Percentiles rank a stretch among this genome's conserved stretches.
Conservation (phyloP, 148 eudicot genomes). For the Dysphania ambrosioides region DNA sequence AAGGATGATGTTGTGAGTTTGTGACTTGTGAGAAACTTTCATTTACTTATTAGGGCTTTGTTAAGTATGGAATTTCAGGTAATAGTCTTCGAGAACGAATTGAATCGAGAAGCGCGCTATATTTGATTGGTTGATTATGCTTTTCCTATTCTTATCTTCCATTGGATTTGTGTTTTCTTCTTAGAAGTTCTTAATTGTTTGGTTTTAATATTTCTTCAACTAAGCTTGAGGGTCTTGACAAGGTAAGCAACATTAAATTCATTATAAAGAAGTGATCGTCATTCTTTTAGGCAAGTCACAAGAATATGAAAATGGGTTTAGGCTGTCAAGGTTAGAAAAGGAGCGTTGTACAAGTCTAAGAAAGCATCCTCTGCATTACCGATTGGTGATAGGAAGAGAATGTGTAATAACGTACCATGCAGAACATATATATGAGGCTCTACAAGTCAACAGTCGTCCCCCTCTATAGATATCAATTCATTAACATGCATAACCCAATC, state of each 20-base stretch:
- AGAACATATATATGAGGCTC: background rate
- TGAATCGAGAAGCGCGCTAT: too few relatives aligned
- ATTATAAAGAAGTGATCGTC: too few relatives aligned
- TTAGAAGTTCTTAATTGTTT: background rate
- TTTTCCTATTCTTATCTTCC: background rate
- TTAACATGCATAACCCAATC: too few relatives aligned
- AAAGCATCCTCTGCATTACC: too few relatives aligned
- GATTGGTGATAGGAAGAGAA: too few relatives aligned
- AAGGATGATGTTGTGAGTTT: too few relatives aligned
- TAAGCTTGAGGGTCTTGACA: background rate
- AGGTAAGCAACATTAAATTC: background rate
- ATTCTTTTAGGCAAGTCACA: background rate
- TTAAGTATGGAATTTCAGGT: background rate
- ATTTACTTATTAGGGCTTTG: background rate
- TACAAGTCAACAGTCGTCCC: background rate
- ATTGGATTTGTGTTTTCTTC: background rate
- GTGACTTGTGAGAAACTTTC: too few relatives aligned
- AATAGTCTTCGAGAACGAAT: too few relatives aligned
- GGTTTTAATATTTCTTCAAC: background rate
- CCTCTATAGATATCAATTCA: too few relatives aligned
- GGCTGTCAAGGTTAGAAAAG: too few relatives aligned
- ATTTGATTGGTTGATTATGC: too few relatives aligned
- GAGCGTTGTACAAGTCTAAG: too few relatives aligned
- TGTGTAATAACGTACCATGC: background rate
- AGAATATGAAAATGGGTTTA: background rate